A percentile compares a stretch with the other conserved stretches of the same genome.
Conservation (phyloP, 2,329 filamentous ascomycete genomes). For the Albifimbria verrucaria region DNA sequence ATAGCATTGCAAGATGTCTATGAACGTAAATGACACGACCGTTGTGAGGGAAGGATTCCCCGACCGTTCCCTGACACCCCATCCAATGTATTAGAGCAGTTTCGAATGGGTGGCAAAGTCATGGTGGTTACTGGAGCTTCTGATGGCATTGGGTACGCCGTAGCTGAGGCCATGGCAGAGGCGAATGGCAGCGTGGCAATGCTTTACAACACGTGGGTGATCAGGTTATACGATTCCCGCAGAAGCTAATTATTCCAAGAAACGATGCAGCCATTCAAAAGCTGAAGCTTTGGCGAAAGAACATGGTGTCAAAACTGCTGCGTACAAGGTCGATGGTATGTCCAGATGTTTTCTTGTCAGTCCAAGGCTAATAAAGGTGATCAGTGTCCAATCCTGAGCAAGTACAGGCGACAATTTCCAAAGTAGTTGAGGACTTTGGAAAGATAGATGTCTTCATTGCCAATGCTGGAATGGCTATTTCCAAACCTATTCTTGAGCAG, state of each 20-base stretch:
- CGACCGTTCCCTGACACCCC: slow-evolving; percentile 19
- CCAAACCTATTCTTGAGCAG: slow-evolving; percentile 52
- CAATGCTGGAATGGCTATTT: slow-evolving; percentile 46
- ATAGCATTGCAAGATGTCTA: slow-evolving; percentile 25
- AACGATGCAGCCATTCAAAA: slow-evolving; percentile 33
- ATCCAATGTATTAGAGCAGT: slow-evolving; percentile 41
- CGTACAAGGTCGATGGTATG: slow-evolving; percentile 41
- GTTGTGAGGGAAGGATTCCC: slow-evolving; percentile 17
- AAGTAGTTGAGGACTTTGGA: slow-evolving; percentile 36
- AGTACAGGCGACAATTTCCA: slow-evolving; percentile 25
- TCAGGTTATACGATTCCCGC: not conserved
- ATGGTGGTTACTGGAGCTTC: slow-evolving; percentile 42
- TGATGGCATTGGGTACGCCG: slow-evolving; percentile 41
- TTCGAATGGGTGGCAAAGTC: slow-evolving; percentile 37
- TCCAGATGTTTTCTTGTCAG: not conserved
- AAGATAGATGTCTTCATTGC: slow-evolving; percentile 40
- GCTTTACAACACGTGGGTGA: slow-evolving; percentile 27
- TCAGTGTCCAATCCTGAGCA: slow-evolving; percentile 37
- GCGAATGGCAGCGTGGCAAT: slow-evolving; percentile 37
- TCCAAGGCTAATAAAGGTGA: not conserved
- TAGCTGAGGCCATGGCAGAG: slow-evolving; percentile 43
- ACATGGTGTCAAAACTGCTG: slow-evolving; percentile 32
- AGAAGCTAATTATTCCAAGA: not conserved
- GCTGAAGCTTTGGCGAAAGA: slow-evolving; percentile 26
- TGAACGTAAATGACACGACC: slow-evolving; percentile 19